Evolutionary conservation across 345 rosid species (phyloP).

Genomic region (Salix suchowensis): DNA sequence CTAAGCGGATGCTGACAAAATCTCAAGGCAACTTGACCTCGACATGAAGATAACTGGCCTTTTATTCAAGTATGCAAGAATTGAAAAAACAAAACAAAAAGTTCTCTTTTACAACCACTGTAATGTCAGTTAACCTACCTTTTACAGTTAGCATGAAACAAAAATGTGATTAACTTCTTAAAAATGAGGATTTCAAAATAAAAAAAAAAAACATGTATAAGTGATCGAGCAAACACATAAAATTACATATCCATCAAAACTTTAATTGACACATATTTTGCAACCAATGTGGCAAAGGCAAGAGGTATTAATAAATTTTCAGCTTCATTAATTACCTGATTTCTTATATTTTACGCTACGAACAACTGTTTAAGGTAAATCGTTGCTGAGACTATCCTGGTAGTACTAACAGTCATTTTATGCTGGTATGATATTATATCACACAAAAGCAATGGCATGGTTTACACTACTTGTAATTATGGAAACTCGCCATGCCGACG

Average conservation of each 20-base stretch:
- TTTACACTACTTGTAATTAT: conserved; percentile 2
- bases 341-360: not conserved
- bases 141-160: not conserved
- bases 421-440: not conserved
- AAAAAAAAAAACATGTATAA: not conserved
- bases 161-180: not conserved
- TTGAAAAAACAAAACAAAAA: not conserved
- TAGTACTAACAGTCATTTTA: not conserved
- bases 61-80: not conserved
- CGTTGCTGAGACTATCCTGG: not conserved
- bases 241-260: not conserved
- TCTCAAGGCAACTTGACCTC: not conserved
- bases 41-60: not conserved
- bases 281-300: not conserved
- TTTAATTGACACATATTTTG: not conserved
- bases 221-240: not conserved
- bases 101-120: not conserved
- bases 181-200: not conserved
- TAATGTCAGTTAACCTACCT: not conserved
- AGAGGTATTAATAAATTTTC: not conserved
- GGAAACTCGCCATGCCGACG: not conserved
- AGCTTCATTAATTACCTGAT: not conserved
- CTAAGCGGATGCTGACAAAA: not conserved
- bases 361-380: not conserved
- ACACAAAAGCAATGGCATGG: not conserved